Percentiles rank a stretch among this genome's conserved stretches.
phyloP scores from a whole-genome alignment of 768 basidiomycete genomes.

The Mycena kentingensis region DNA sequence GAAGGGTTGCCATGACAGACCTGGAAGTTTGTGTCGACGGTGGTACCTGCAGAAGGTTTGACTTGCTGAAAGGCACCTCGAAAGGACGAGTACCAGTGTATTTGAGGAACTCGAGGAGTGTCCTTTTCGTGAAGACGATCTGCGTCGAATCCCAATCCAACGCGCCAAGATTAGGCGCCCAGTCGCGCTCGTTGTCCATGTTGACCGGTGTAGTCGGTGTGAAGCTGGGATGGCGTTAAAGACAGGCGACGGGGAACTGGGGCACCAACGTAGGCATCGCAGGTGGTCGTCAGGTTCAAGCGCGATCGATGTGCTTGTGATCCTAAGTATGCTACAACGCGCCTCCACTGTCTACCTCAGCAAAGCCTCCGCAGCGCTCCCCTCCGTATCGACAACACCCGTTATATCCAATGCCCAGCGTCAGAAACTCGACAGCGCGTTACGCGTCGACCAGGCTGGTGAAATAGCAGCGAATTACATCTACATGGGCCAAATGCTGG shows the following conservation, averaged over 20 bases:
- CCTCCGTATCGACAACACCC: slow-evolving; percentile 59
- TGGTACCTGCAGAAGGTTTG: slow-evolving; percentile 51
- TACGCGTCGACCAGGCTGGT: slow-evolving; percentile 94
- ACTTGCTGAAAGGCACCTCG: too few relatives aligned
- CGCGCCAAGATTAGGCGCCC: slow-evolving; percentile 72
- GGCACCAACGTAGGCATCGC: background rate
- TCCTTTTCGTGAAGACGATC: slow-evolving; percentile 80
- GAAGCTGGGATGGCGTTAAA: background rate
- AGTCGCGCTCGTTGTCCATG: slow-evolving; percentile 69
- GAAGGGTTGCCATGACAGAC: too few relatives aligned
- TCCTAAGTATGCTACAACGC: background rate
- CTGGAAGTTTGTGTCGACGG: slow-evolving; percentile 78
- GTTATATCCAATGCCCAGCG: slow-evolving; percentile 53
- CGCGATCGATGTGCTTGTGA: background rate
- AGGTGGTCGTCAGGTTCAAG: slow-evolving; percentile 2
- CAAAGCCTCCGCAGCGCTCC: slow-evolving; percentile 33
- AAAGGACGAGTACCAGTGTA: slow-evolving; percentile 36
- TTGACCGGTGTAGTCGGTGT: slow-evolving; percentile 61
- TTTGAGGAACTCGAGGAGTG: slow-evolving; percentile 78
- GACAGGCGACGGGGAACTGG: background rate
- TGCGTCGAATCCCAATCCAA: slow-evolving; percentile 78
- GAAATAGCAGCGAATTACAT: slow-evolving; percentile 97
- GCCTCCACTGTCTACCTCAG: slow-evolving; percentile 56
- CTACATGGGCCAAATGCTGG: slow-evolving; percentile 82
- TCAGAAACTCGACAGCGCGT: slow-evolving; percentile 57